Evolutionary conservation across 2,329 filamentous ascomycete species (phyloP).

Genomic region (Diplodia scrobiculata): DNA sequence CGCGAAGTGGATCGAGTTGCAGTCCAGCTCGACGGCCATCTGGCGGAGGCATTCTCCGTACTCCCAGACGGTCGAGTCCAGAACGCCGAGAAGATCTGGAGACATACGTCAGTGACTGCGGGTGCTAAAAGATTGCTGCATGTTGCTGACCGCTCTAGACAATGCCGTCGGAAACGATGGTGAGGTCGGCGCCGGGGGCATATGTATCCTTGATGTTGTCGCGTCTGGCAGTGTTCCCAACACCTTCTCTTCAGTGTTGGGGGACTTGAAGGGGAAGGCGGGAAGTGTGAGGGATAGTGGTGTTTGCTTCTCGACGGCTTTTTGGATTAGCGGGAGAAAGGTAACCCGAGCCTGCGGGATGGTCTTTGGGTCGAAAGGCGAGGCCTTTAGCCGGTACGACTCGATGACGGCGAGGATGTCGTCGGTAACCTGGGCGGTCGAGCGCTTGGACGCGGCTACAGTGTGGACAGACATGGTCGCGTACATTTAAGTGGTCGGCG

Average conservation of each 20-base stretch:
- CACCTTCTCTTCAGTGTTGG: conserved; percentile 58
- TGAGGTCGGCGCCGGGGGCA: conserved; percentile 46
- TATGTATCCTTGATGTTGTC: conserved; percentile 46
- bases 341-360: conserved; percentile 17
- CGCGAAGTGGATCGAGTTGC: conserved; percentile 42
- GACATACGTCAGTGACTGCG: background rate
- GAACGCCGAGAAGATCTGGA: conserved; percentile 46
- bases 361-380: conserved; percentile 27
- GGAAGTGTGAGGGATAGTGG: conserved; percentile 49
- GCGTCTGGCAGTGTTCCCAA: conserved; percentile 52
- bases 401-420: conserved; percentile 27
- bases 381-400: conserved; percentile 25
- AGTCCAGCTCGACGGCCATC: conserved; percentile 42
- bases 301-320: conserved; percentile 37
- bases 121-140: background rate
- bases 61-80: conserved; percentile 48
- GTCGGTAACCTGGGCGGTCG: conserved; percentile 8
- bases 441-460: conserved; percentile 5
- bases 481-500: conserved; percentile 44
- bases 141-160: conserved; percentile 44
- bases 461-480: conserved; percentile 22
- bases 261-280: conserved; percentile 64
- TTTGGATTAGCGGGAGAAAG: conserved; percentile 27
- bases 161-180: conserved; percentile 51
- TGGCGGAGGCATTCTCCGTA: conserved; percentile 45